Conservation (phyloP, 768 basidiomycete genomes). For the Mycena leptocephala region DNA sequence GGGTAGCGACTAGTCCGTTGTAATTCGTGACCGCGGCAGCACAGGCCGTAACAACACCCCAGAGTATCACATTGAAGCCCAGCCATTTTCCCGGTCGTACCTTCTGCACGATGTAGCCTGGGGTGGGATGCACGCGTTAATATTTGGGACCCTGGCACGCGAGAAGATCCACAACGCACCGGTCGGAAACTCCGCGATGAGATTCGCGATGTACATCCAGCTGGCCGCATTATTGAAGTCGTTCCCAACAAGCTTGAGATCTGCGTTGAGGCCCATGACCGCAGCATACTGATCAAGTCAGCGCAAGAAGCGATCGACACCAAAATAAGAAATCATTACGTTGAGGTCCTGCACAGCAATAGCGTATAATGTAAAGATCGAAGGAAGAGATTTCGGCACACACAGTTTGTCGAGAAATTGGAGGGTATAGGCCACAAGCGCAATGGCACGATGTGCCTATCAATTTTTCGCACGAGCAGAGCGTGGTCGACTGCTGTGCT, state of each 20-base stretch:
- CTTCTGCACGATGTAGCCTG: slow-evolving; percentile 37
- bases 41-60: slow-evolving; percentile 36
- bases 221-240: slow-evolving; percentile 36
- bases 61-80: slow-evolving; percentile 32
- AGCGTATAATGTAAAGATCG: background rate
- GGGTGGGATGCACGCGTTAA: background rate
- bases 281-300: slow-evolving; percentile 29
- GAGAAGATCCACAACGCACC: slow-evolving; percentile 6
- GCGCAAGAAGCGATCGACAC: background rate
- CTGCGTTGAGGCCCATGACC: slow-evolving; percentile 35
- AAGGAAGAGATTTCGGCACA: background rate
- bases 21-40: slow-evolving; percentile 33
- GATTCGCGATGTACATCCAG: slow-evolving; percentile 36
- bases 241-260: slow-evolving; percentile 33
- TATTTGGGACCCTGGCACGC: background rate
- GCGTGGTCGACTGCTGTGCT: slow-evolving; percentile 23
- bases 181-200: slow-evolving; percentile 33
- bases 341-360: slow-evolving; percentile 28
- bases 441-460: slow-evolving; percentile 33
- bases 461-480: slow-evolving; percentile 38
- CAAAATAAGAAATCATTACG: slow-evolving; percentile 10
- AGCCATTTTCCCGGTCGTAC: slow-evolving; percentile 37
- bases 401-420: slow-evolving; percentile 36
- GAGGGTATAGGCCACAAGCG: slow-evolving; percentile 27
- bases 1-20: slow-evolving; percentile 28